Evolutionary conservation across 2,329 filamentous ascomycete genomes (phyloP).

Genomic region (Ophiostoma sp.): DNA sequence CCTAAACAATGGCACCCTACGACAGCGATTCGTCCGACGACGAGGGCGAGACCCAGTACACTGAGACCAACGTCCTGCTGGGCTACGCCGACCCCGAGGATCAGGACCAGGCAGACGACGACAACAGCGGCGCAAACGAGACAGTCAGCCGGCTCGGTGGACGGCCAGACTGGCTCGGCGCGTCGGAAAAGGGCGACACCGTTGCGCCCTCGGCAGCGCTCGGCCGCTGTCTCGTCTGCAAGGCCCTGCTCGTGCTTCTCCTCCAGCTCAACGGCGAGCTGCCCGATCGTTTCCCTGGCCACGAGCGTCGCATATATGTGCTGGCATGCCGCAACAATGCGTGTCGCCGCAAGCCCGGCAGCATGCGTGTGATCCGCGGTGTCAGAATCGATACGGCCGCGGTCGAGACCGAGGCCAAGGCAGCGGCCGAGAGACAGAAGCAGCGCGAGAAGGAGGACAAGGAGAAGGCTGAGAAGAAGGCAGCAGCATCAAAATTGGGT

Average conservation of each 20-base stretch:
- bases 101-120: conserved; percentile 13
- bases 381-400: conserved; percentile 45
- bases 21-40: conserved; percentile 77
- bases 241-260: conserved; percentile 73
- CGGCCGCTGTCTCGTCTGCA: conserved; percentile 83
- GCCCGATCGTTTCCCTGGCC: conserved; percentile 75
- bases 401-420: conserved; percentile 26
- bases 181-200: conserved; percentile 39
- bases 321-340: conserved; percentile 72
- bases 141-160: conserved; percentile 84
- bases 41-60: conserved; percentile 53
- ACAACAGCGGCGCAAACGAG: conserved; percentile 44
- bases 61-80: conserved; percentile 80
- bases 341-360: conserved; percentile 78
- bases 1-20: conserved; percentile 61
- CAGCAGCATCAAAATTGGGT: conserved; percentile 44
- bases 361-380: conserved; percentile 68
- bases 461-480: conserved; percentile 27
- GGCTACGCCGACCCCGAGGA: conserved; percentile 66
- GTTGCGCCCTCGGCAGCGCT: conserved; percentile 68
- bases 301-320: conserved; percentile 83
- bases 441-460: conserved; percentile 34
- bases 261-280: conserved; percentile 89
- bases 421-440: conserved; percentile 30
- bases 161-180: conserved; percentile 75